Base-by-base conservation (phyloP, 2,329 filamentous ascomycete genomes). In the Phyllosticta ampelicida region DNA sequence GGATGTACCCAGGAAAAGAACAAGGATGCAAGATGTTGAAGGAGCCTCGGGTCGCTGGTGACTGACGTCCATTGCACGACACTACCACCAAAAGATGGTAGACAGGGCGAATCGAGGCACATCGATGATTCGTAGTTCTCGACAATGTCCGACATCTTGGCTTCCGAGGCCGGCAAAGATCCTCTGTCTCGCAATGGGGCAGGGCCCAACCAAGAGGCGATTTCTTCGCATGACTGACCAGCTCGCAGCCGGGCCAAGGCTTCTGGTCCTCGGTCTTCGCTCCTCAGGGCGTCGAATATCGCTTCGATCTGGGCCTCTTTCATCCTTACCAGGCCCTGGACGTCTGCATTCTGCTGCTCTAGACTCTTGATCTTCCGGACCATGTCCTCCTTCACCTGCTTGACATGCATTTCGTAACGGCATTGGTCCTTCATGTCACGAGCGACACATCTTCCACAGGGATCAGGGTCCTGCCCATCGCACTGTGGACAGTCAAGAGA, bases 1-100 rank as follows among this genome's bases (percentile, higher is more conserved):
- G 66, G 66, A 56, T 68, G 66, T 9, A 68, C 61, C 66, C 66
- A 68, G 30, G 66, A 62, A 44, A 68, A 67, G 55, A 66, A 68
- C 9, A 68, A 61, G 3, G 63, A 63, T 56, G 68, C 62, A 19
- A 68, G 61, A 51, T 68, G 66, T 23, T 65, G 61, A 9, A 63
- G 56, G 18, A 66, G 60, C 16, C 51, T 61, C 21, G 62, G 60
- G 9, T 55, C 57, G 29, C 28, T 49, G 4, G 53, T 48, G 16
- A 48, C 51, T 10, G 55, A 58, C 36, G 36, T 44, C 36, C 36
- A 44, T n/a, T 44, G 36, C 36, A 44, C 16, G 16, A 44, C n/a
- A 44, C 36, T 44, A 6, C 36, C 36, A 16, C 36, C n/a, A n/a
- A n/a, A n/a, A 11, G 49, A 51, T 8, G 36, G 13, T 20, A 18